A percentile compares a stretch with the other conserved stretches of the same genome.
phyloP scores from a whole-genome alignment of 495 filamentous ascomycete species.

The Aspergillus diversus region DNA sequence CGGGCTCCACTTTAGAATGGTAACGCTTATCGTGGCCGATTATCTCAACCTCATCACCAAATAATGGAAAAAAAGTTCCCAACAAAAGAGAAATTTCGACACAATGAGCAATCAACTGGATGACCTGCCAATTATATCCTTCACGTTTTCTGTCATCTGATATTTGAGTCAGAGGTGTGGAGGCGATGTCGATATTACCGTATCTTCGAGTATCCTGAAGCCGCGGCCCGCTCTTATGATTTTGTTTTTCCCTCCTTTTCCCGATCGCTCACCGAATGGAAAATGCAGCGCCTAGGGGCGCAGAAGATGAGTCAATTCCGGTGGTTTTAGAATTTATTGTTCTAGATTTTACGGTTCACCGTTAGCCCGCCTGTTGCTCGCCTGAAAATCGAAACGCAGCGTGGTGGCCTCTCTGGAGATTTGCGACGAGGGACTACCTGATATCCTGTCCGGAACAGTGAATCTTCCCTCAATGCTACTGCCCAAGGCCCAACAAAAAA shows the following conservation, averaged over 20 bases:
- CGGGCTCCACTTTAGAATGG: conserved; percentile 65
- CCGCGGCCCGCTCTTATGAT: background rate
- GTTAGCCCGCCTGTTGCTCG: conserved; percentile 2
- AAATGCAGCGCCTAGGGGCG: conserved; percentile 14
- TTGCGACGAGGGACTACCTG: background rate
- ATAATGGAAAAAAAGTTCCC: conserved; percentile 25
- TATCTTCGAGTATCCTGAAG: background rate
- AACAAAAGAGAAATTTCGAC: background rate
- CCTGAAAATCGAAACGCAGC: conserved; percentile 1
- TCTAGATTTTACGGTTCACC: conserved; percentile 7
- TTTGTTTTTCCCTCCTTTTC: background rate
- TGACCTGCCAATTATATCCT: conserved; percentile 2
- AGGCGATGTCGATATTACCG: conserved; percentile 4
- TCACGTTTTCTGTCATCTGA: background rate
- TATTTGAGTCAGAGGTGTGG: background rate
- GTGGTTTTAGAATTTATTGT: conserved; percentile 13
- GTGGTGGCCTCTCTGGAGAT: background rate
- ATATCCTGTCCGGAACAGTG: conserved; percentile 21
- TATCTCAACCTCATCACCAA: conserved; percentile 83
- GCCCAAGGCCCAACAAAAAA: conserved; percentile 5
- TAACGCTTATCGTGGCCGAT: conserved; percentile 89
- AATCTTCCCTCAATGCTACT: conserved; percentile 6
- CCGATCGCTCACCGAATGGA: conserved; percentile 9
- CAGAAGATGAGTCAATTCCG: background rate
- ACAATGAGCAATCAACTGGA: conserved; percentile 1